Evolutionary conservation across 345 rosid species (phyloP), one percentile per base, ranked within the genome.

Genomic region (Lepidium didymum): DNA sequence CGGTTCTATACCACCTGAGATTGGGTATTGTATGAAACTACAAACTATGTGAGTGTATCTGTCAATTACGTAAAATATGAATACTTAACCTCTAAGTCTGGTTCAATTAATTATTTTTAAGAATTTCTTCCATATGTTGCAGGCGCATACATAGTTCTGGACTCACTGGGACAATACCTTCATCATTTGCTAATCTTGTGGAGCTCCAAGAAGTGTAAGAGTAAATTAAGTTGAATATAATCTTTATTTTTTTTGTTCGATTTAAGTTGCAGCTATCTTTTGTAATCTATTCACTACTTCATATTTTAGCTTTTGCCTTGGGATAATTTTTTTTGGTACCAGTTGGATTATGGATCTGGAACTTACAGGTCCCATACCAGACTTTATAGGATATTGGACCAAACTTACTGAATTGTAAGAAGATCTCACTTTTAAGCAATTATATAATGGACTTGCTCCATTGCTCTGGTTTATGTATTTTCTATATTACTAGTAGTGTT

Each of bases 1-100:
- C 6, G 96, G 97, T 67, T 59, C 83, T 66, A 67, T 91, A 46
- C 97, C 91, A 18, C 29, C 73, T 9, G 85, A 80, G 79, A 84
- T 91, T 59, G 96, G 92, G 21, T 76, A 41, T 42, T 83, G 84
- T 36, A 51, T 64, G 4, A 82, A 73, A 46, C 76, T 90, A 64
- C 14, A 75, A 49, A 45, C 81, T 44, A 25, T 90, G 97, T 90
- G 73, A 81, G 91, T 81, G 44, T 18, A 4, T 46, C 51, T 47
- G 37, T 51, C 50, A 42, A 42, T 8, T 42, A n/a, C 0, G 16
- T 11, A 10, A 12, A 69, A 29, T 29, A 27, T 4, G 6, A 2
- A 27, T 27, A 27, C 21, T 27, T 1, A 27, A 1, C 10, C 10
- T 64, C 1, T 54, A 29, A 4, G 7, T 29, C 33, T 5, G 0